Evolutionary conservation across 2,329 filamentous ascomycete species (phyloP).

Genomic region (Epichloe typhina): DNA sequence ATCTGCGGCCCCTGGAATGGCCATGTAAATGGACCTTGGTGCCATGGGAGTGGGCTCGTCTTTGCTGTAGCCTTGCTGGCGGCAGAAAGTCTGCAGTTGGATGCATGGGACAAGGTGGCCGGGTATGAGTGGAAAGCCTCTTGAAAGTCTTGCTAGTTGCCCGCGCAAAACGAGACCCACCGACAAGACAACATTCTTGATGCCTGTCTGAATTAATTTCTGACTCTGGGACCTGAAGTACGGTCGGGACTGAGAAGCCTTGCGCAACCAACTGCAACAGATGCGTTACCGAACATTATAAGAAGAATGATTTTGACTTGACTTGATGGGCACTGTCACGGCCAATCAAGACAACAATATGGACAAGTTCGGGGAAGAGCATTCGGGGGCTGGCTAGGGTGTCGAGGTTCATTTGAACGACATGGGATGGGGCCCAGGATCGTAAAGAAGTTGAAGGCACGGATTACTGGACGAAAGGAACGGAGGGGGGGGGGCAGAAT

Average conservation of each 20-base stretch:
- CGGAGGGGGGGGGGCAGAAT: too few relatives aligned
- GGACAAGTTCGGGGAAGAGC: not conserved
- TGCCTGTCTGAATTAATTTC: too few relatives aligned
- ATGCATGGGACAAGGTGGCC: not conserved
- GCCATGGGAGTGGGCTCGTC: constrained; percentile 4
- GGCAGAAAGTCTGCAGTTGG: not conserved
- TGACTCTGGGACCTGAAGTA: not conserved
- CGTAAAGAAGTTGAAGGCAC: not conserved
- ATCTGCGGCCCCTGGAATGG: constrained; percentile 21
- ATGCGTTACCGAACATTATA: not conserved
- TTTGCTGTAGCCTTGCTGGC: not conserved
- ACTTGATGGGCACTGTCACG: not conserved
- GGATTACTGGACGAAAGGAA: not conserved
- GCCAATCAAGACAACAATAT: too few relatives aligned
- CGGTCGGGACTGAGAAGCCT: not conserved
- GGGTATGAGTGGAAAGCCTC: not conserved
- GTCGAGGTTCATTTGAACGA: not conserved
- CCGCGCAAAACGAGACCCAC: not conserved
- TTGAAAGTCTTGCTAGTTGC: not conserved
- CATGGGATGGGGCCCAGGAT: not conserved
- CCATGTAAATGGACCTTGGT: constrained; percentile 21
- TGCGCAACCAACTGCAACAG: too few relatives aligned
- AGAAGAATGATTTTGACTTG: not conserved
- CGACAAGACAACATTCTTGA: not conserved
- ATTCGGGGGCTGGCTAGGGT: not conserved